These are phyloP conservation scores for Combretum micranthum DNA, from an alignment of 345 rosid species.

Conservation along the genomic window DNA sequence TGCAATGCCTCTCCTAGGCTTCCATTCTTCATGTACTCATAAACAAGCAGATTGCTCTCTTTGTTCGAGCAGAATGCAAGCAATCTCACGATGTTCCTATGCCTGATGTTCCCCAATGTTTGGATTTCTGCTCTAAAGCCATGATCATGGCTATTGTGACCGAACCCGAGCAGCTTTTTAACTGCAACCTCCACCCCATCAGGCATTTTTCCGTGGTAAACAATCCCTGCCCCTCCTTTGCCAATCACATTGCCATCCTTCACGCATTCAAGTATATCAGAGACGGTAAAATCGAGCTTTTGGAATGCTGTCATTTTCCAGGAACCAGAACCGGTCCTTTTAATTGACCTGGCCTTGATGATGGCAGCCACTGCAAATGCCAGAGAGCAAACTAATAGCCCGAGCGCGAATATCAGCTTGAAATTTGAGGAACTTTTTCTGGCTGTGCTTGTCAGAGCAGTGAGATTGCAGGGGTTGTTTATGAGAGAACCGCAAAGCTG, in stretches of 20 bases:
- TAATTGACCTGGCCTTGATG: slow-evolving; percentile 42
- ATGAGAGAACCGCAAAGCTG: slow-evolving; percentile 72
- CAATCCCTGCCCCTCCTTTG: slow-evolving; percentile 89
- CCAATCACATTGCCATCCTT: slow-evolving; percentile 85
- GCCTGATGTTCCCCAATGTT: slow-evolving; percentile 80
- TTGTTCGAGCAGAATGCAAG: slow-evolving; percentile 79
- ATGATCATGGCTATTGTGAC: slow-evolving; percentile 70
- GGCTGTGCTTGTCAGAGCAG: slow-evolving; percentile 23
- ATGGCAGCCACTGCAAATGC: slow-evolving; percentile 58
- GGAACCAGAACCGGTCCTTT: slow-evolving; percentile 30
- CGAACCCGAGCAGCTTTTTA: slow-evolving; percentile 66
- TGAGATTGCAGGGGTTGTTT: slow-evolving; percentile 51
- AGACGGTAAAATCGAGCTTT: slow-evolving; percentile 60
- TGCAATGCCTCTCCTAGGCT: slow-evolving; percentile 89
- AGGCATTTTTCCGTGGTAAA: slow-evolving; percentile 80
- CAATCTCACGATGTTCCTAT: slow-evolving; percentile 83
- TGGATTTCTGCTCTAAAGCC: slow-evolving; percentile 87
- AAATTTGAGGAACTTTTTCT: slow-evolving; percentile 26
- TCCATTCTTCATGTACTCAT: slow-evolving; percentile 93
- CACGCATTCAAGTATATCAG: slow-evolving; percentile 77
- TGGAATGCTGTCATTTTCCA: slow-evolving; percentile 91
- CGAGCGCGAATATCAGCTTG: slow-evolving; percentile 75
- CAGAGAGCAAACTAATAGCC: slow-evolving; percentile 60
- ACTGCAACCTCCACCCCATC: slow-evolving; percentile 83
- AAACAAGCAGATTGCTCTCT: slow-evolving; percentile 75